Evolutionary conservation across 2,329 filamentous ascomycete genomes (phyloP).

Genomic region (Aspergillus hortae): DNA sequence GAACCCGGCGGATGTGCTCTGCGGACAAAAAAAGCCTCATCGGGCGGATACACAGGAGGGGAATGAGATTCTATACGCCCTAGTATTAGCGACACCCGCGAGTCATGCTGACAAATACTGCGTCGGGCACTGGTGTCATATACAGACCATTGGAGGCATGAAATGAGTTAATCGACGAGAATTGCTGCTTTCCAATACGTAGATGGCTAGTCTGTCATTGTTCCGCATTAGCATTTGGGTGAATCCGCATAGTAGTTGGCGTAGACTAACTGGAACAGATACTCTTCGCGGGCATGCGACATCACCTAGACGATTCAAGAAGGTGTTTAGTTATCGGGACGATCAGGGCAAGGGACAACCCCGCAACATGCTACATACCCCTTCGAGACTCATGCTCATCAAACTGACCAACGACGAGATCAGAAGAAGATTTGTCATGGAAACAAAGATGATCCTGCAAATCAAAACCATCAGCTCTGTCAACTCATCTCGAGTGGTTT

Average conservation of each 20-base stretch:
- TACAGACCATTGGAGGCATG: conserved; percentile 44
- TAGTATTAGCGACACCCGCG: background rate
- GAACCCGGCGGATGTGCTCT: conserved; percentile 51
- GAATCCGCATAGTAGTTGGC: background rate
- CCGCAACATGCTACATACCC: conserved; percentile 33
- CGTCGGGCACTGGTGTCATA: background rate
- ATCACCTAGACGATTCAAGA: conserved; percentile 39
- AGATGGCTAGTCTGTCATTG: conserved; percentile 37
- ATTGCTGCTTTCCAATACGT: conserved; percentile 45
- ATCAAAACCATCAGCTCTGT: conserved; percentile 12
- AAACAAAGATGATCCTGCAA: conserved; percentile 54
- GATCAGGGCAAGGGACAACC: background rate
- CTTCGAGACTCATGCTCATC: conserved; percentile 56
- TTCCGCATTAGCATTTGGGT: conserved; percentile 8
- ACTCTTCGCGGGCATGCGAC: conserved; percentile 60
- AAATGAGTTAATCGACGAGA: conserved; percentile 46
- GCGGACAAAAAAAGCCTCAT: conserved; percentile 56
- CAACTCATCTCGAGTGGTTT: background rate
- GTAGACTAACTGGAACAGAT: conserved; percentile 53
- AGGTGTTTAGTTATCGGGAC: too few relatives aligned
- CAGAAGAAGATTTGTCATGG: conserved; percentile 58
- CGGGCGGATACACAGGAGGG: conserved; percentile 54
- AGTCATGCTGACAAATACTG: background rate
- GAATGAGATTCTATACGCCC: conserved; percentile 53
- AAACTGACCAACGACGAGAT: conserved; percentile 58